A percentile compares a stretch with the other conserved stretches of the same genome.
These are phyloP conservation scores for Colletotrichum tanaceti DNA, from an alignment of 2,329 filamentous ascomycete species.

Conservation along the genomic window DNA sequence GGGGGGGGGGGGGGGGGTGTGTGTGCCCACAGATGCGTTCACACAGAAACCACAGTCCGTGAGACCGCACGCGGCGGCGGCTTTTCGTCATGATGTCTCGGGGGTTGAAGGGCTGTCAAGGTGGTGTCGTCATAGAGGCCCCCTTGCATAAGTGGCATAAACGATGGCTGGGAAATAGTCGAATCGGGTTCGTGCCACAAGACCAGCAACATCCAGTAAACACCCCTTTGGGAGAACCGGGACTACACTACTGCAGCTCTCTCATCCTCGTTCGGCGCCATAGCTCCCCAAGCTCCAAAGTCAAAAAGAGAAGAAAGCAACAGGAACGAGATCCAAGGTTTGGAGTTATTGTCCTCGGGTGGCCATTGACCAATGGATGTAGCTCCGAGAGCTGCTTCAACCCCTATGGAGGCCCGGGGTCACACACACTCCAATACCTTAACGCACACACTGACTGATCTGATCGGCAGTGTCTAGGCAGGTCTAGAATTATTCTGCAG, in stretches of 20 bases:
- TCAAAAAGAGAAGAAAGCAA: not conserved
- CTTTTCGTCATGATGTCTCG: constrained; percentile 40
- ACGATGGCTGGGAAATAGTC: not conserved
- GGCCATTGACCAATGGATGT: constrained; percentile 28
- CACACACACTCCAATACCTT: not conserved
- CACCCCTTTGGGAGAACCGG: no score
- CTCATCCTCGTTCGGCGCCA: no score
- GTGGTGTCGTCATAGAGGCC: constrained; percentile 42
- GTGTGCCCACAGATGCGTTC: constrained; percentile 30
- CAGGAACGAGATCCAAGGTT: not conserved
- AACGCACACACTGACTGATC: not conserved
- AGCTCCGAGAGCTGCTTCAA: constrained; percentile 11
- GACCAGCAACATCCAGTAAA: no score
- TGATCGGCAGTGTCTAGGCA: not conserved
- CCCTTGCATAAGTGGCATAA: constrained; percentile 42
- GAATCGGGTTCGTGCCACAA: no score
- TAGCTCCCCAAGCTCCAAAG: not conserved
- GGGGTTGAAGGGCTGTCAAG: constrained; percentile 22
- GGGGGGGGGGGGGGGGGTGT: not conserved
- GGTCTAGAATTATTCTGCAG: not conserved
- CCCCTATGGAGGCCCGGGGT: constrained; percentile 7
- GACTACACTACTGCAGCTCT: no score
- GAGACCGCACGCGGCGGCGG: constrained; percentile 28
- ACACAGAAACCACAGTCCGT: constrained; percentile 6
- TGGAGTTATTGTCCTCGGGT: not conserved